Conservation (phyloP, 1,284 basidiomycete species). For the Kwoniella shivajii region DNA sequence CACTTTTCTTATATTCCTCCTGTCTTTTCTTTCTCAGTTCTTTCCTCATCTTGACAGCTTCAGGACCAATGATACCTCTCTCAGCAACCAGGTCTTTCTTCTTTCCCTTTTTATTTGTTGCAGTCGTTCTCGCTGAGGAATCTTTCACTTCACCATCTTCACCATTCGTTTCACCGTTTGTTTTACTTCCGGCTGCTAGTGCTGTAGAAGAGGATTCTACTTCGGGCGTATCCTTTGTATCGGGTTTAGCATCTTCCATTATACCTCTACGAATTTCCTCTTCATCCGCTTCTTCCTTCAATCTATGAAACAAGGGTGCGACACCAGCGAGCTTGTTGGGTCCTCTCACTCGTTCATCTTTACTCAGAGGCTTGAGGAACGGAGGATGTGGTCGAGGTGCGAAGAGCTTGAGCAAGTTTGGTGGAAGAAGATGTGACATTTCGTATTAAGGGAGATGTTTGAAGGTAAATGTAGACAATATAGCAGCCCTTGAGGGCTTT, state of each 20-base stretch:
- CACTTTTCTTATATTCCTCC: constrained; percentile 74
- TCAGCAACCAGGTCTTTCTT: constrained; percentile 63
- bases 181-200: constrained; percentile 3
- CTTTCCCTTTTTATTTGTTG: constrained; percentile 52
- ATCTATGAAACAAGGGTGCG: constrained; percentile 67
- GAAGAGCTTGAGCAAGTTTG: constrained; percentile 91
- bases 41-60: constrained; percentile 66
- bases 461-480: not conserved
- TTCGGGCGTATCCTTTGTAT: constrained; percentile 10
- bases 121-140: constrained; percentile 7
- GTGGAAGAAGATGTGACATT: constrained; percentile 81
- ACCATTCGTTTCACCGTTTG: constrained; percentile 16
- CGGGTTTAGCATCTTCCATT: constrained; percentile 20
- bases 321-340: constrained; percentile 74
- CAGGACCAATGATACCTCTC: constrained; percentile 56
- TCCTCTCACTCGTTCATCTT: constrained; percentile 73
- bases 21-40: constrained; percentile 79
- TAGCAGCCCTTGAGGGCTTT: not conserved
- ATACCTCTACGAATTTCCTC: constrained; percentile 50
- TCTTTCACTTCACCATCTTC: constrained; percentile 32
- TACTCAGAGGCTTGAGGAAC: constrained; percentile 79
- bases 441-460: not conserved
- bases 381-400: constrained; percentile 84
- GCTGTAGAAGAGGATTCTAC: constrained; percentile 1
- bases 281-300: constrained; percentile 74